Percentiles rank a stretch among this genome's conserved stretches.
Conservation (phyloP, 768 basidiomycete genomes). For the Russula emetica region DNA sequence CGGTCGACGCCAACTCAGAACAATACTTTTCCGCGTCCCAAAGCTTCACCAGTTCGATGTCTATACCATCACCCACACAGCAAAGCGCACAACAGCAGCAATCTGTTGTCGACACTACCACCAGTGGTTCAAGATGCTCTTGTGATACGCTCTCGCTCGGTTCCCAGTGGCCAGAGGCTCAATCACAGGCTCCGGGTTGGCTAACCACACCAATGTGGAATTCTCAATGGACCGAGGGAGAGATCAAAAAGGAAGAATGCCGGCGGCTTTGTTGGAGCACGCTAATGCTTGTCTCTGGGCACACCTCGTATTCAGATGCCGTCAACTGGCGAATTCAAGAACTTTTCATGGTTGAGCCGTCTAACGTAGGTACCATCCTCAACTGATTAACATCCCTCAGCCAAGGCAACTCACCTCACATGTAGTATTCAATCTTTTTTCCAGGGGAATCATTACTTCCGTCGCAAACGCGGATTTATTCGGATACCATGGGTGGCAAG, state of each 20-base stretch:
- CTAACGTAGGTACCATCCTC: slow-evolving; percentile 50
- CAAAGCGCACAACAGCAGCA: slow-evolving; percentile 1
- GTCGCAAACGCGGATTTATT: slow-evolving; percentile 31
- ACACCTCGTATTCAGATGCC: slow-evolving; percentile 56
- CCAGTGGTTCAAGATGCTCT: slow-evolving; percentile 34
- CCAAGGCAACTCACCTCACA: slow-evolving; percentile 1
- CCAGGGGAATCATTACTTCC: slow-evolving; percentile 60
- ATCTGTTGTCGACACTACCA: background rate
- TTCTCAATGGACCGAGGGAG: slow-evolving; percentile 51
- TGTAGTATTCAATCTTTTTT: slow-evolving; percentile 67
- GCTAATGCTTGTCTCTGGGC: slow-evolving; percentile 58
- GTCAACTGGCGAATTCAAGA: slow-evolving; percentile 37
- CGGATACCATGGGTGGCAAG: slow-evolving; percentile 42
- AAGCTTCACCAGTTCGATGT: background rate
- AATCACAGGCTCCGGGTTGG: slow-evolving; percentile 60
- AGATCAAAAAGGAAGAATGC: slow-evolving; percentile 66
- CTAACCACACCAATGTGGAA: slow-evolving; percentile 61
- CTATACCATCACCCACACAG: slow-evolving; percentile 1
- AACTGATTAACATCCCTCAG: background rate
- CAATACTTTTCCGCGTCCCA: background rate
- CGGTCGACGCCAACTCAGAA: slow-evolving; percentile 8
- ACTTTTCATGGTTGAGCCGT: slow-evolving; percentile 56
- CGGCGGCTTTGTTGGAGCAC: slow-evolving; percentile 72
- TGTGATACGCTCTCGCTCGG: slow-evolving; percentile 51
- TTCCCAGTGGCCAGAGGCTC: slow-evolving; percentile 46